These are phyloP conservation scores for Monosporascus sp. DNA, from an alignment of 2,329 filamentous ascomycete genomes.

Conservation along the genomic window DNA sequence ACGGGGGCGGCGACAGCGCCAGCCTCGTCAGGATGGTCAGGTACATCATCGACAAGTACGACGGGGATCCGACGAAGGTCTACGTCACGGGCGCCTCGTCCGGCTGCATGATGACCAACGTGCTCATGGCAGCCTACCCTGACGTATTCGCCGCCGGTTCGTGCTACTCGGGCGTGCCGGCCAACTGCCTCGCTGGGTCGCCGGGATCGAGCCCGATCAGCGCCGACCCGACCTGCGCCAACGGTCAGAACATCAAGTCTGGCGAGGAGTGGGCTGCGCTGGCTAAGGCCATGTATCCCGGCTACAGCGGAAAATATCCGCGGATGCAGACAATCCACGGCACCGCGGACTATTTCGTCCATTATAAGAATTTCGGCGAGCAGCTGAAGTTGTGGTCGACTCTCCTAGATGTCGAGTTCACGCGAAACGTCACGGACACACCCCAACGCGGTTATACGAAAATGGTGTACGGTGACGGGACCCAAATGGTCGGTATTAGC, in stretches of 20 bases:
- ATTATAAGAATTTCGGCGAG: constrained; percentile 42
- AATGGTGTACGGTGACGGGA: constrained; percentile 17
- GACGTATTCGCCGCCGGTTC: constrained; percentile 41
- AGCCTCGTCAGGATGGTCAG: constrained; percentile 19
- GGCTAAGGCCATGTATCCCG: constrained; percentile 31
- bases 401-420: constrained; percentile 29
- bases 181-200: constrained; percentile 33
- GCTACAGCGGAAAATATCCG: constrained; percentile 37
- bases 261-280: constrained; percentile 13
- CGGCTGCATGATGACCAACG: constrained; percentile 22
- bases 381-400: constrained; percentile 40
- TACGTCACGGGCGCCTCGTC: constrained; percentile 18
- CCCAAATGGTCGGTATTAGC: constrained; percentile 15
- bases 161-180: constrained; percentile 40
- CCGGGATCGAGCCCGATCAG: constrained; percentile 2
- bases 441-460: constrained; percentile 14
- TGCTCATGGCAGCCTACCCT: constrained; percentile 42
- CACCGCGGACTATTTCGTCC: constrained; percentile 35
- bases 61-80: constrained; percentile 14
- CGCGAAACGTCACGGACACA: constrained; percentile 11
- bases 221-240: constrained; percentile 26
- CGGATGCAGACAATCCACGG: constrained; percentile 46
- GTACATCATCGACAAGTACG: constrained; percentile 16
- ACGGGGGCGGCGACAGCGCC: constrained; percentile 17
- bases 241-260: constrained; percentile 28